Percentiles rank a stretch among this genome's conserved stretches.
Evolutionary conservation across 1,284 basidiomycete species (phyloP).

Genomic region (Vanrija sp.): DNA sequence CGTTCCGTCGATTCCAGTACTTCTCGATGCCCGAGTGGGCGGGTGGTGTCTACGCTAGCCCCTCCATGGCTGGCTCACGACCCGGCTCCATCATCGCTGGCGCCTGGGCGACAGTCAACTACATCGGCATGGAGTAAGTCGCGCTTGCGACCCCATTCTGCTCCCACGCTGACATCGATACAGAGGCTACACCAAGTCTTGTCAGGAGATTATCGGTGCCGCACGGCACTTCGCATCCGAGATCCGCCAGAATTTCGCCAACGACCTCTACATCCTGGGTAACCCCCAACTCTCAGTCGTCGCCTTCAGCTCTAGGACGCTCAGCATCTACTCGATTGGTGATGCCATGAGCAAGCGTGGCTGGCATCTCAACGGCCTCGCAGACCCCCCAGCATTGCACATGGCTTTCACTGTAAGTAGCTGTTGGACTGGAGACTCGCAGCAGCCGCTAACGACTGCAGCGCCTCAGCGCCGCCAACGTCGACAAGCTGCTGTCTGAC

Average conservation of each 20-base stretch:
- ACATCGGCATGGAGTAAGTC: slow-evolving; percentile 75
- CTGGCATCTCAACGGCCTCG: slow-evolving; percentile 87
- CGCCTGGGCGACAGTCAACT: slow-evolving; percentile 93
- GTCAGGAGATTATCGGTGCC: slow-evolving; percentile 71
- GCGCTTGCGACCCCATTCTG: not conserved
- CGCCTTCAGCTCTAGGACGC: slow-evolving; percentile 68
- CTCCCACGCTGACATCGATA: not conserved
- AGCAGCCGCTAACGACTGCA: slow-evolving; percentile 12
- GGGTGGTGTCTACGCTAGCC: slow-evolving; percentile 52
- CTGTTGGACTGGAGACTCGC: not conserved
- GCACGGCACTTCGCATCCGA: slow-evolving; percentile 33
- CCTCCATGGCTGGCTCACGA: slow-evolving; percentile 81
- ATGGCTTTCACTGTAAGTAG: slow-evolving; percentile 83
- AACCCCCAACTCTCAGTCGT: slow-evolving; percentile 86
- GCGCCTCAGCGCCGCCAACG: slow-evolving; percentile 53
- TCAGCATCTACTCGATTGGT: slow-evolving; percentile 73
- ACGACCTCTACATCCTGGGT: slow-evolving; percentile 74
- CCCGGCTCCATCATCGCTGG: slow-evolving; percentile 91
- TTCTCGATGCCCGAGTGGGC: slow-evolving; percentile 77
- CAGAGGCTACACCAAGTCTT: slow-evolving; percentile 88
- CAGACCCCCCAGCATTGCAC: slow-evolving; percentile 76
- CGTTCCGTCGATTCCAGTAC: slow-evolving; percentile 74
- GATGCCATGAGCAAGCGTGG: slow-evolving; percentile 79
- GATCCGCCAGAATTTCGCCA: slow-evolving; percentile 44
- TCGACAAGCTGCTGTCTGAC: slow-evolving; percentile 57